phyloP scores from a whole-genome alignment of 495 filamentous ascomycete species.

The Penicillium cosmopolitanum region DNA sequence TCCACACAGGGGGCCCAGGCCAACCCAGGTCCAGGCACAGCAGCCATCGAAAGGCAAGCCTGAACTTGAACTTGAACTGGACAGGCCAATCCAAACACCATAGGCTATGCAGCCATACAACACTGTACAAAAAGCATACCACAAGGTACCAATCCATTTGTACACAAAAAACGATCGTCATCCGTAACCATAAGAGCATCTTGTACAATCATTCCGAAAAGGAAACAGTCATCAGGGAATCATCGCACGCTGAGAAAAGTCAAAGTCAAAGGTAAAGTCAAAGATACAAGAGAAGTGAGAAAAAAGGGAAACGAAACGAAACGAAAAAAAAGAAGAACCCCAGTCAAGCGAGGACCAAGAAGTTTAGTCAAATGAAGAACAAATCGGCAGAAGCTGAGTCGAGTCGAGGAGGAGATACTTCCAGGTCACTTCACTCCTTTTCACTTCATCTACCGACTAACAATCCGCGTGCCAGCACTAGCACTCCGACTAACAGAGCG shows the following conservation, averaged over 20 bases:
- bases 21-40: neutral
- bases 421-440: neutral
- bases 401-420: too few relatives aligned
- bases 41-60: too few relatives aligned
- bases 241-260: conserved; percentile 9
- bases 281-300: neutral
- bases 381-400: too few relatives aligned
- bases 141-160: conserved; percentile 4
- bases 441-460: conserved; percentile 14
- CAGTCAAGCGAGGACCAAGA: neutral
- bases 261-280: neutral
- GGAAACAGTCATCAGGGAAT: conserved; percentile 6
- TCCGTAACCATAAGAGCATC: conserved; percentile 19
- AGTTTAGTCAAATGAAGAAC: neutral
- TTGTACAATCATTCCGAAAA: conserved; percentile 18
- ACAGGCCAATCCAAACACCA: neutral
- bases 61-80: too few relatives aligned
- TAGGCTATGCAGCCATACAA: neutral
- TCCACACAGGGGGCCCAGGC: neutral
- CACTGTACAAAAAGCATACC: neutral
- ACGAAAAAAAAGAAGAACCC: neutral
- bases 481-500: conserved; percentile 32
- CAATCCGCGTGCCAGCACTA: conserved; percentile 12
- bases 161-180: conserved; percentile 15
- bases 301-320: neutral